Conservation (phyloP, 768 basidiomycete species). For the Cystofilobasidium capitatum region DNA sequence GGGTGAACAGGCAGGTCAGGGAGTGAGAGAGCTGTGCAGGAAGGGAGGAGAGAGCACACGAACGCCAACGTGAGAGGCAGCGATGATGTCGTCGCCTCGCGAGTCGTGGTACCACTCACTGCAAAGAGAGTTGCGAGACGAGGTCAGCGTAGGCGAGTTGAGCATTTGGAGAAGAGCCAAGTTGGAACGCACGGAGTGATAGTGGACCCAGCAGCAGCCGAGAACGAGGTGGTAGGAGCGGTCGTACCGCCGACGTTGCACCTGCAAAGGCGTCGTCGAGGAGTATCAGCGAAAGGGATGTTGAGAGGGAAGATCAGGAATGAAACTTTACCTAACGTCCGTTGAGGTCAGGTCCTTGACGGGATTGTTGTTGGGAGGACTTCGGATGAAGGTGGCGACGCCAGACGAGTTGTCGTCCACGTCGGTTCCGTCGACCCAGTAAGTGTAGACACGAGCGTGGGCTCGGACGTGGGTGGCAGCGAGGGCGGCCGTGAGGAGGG, state of each 20-base stretch:
- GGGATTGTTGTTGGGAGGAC: neutral
- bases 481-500: neutral
- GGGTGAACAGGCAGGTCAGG: no score
- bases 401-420: neutral
- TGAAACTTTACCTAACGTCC: no score
- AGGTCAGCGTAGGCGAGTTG: no score
- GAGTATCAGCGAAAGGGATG: no score
- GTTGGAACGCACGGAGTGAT: no score
- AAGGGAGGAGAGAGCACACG: no score
- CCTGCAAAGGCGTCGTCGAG: no score
- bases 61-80: neutral
- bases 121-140: no score
- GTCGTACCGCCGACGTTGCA: neutral
- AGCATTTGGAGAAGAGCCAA: no score
- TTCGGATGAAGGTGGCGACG: neutral
- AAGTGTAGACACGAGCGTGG: constrained; percentile 3
- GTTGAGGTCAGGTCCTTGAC: neutral
- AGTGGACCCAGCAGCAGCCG: neutral
- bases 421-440: neutral
- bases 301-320: no score
- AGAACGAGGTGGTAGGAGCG: neutral
- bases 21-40: no score
- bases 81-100: constrained; percentile 1
- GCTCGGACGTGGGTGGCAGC: neutral
- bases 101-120: neutral